Conservation (phyloP, 164 flowering plant species). For the Vitis amurensis region DNA sequence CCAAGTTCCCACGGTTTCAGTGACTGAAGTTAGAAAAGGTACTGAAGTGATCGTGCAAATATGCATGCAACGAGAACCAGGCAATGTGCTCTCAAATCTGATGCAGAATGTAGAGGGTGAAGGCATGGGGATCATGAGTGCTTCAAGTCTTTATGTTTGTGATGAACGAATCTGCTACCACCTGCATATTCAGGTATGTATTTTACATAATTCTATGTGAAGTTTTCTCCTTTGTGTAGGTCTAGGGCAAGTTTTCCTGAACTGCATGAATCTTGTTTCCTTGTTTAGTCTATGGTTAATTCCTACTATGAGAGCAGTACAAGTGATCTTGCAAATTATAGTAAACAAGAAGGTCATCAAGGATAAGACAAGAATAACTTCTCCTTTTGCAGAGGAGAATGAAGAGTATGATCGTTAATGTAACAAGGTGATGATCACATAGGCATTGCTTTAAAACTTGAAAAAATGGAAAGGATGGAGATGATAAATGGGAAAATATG, state of each 20-base stretch:
- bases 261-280: too few relatives aligned
- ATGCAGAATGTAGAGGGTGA: slow-evolving; percentile 18
- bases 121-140: slow-evolving; percentile 19
- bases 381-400: too few relatives aligned
- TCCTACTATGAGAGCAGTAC: too few relatives aligned
- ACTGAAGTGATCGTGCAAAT: slow-evolving; percentile 34
- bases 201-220: neutral
- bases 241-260: neutral
- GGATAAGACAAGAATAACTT: too few relatives aligned
- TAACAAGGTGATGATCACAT: too few relatives aligned
- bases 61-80: slow-evolving; percentile 11
- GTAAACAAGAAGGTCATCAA: too few relatives aligned
- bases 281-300: too few relatives aligned
- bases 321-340: too few relatives aligned
- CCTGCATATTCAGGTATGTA: slow-evolving; percentile 29
- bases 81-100: slow-evolving; percentile 11
- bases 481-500: too few relatives aligned
- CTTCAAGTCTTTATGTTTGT: slow-evolving; percentile 19
- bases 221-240: neutral
- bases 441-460: too few relatives aligned
- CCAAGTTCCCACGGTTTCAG: slow-evolving; percentile 16
- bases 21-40: slow-evolving; percentile 20
- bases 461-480: too few relatives aligned
- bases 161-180: slow-evolving; percentile 28
- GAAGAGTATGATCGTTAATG: too few relatives aligned